Evolutionary conservation across 1,284 basidiomycete species (phyloP), one percentile per base, ranked within the genome.

Genomic region (Malassezia nana): DNA sequence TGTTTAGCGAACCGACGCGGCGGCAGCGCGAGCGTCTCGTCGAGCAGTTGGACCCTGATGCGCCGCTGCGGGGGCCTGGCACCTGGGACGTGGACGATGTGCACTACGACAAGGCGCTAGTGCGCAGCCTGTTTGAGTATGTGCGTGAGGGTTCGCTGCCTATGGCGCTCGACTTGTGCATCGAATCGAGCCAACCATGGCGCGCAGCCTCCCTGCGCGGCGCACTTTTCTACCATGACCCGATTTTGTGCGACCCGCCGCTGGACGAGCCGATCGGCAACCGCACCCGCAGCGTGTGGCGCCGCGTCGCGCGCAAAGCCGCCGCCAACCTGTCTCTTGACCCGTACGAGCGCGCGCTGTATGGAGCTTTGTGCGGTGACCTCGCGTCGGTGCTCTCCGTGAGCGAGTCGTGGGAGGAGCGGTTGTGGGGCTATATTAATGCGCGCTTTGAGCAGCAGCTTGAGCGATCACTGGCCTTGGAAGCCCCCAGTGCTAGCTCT

Each of bases 391-490:
- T 96, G 9, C 67, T 81, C 2, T 80, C 83, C 0, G 84, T 86
- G 4, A 91, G 89, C 68, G 77, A 83, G 30, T 63, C 64, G 29
- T 99, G 91, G 90, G 86, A 91, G 71, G 92, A 98, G 69, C 83
- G 89, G 62, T 79, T 96, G 0, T 99, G 92, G 94, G 88, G 87
- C 1, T 84, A 89, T 62, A 79, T 92, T 53, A 85, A 84, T 65
- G 79, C 89, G 41, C 78, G 89, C 28, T 85, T 89, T 62, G 90
- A 96, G 74, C 83, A 87, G 58, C 83, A 83, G 54, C 79, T 86
- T 63, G 82, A 81, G 33, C 77, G 77, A 16, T 83, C 64, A 18
- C 66, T 78, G 25, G 63, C 65, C 13, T 13, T 13, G 7, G 52
- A 59, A 16, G 29, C 44, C 22, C 53, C 53, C 15, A 16, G 15